These are phyloP conservation scores for Sclerotinia nivalis DNA, from an alignment of 2,329 filamentous ascomycete species.

Conservation along the genomic window DNA sequence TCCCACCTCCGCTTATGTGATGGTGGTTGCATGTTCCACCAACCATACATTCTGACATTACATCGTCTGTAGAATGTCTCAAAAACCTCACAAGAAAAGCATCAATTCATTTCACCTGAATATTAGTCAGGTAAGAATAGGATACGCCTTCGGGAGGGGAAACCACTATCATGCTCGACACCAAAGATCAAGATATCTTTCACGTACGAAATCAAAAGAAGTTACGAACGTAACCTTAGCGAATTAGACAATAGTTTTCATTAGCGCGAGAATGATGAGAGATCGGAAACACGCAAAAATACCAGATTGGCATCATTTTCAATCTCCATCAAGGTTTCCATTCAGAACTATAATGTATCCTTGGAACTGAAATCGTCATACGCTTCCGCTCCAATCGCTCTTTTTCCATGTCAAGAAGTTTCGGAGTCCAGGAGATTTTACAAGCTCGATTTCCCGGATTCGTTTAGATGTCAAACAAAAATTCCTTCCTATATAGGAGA, in stretches of 20 bases:
- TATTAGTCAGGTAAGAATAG: slow-evolving; percentile 20
- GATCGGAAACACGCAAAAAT: not conserved
- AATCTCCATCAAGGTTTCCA: not conserved
- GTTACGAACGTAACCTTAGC: slow-evolving; percentile 9
- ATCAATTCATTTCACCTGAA: slow-evolving; percentile 8
- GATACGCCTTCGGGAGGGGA: not conserved
- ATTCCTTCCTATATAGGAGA: slow-evolving; percentile 21
- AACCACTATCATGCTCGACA: slow-evolving; percentile 9
- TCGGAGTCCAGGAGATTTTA: not conserved
- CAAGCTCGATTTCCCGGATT: not conserved
- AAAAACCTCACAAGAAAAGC: slow-evolving; percentile 19
- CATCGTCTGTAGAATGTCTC: slow-evolving; percentile 22
- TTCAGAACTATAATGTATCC: not conserved
- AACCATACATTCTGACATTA: slow-evolving; percentile 9
- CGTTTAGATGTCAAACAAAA: slow-evolving; percentile 3
- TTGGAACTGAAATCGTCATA: not conserved
- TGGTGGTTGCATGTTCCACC: slow-evolving; percentile 14
- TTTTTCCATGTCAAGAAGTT: not conserved
- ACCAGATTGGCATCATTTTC: not conserved
- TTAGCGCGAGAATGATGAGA: not conserved
- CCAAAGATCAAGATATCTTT: slow-evolving; percentile 8
- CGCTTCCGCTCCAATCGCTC: not conserved
- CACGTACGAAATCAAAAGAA: not conserved
- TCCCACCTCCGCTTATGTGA: slow-evolving; percentile 12
- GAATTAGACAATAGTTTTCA: slow-evolving; percentile 6